Base-by-base conservation (phyloP, 2,329 filamentous ascomycete species). In the Nemania sp. region DNA sequence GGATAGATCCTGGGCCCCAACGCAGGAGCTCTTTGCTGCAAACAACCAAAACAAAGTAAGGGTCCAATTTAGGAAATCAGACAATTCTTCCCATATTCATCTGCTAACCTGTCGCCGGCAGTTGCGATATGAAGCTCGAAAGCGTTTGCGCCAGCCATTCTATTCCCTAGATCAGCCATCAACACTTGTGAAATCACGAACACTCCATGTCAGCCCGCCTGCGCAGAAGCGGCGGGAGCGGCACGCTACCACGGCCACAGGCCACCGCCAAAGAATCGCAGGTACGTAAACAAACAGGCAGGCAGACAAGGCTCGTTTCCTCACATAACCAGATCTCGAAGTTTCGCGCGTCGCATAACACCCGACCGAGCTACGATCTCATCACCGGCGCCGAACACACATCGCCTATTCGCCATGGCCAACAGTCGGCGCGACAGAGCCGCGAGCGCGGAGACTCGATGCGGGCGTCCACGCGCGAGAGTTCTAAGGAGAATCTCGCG, bases 401-500 rank as follows among this genome's bases (percentile, higher is more conserved):
- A 4, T 64, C 68, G 8, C 62, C 67, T 5, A 66, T 56, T 24
- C 60, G 57, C 3, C 55, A 67, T 64, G 65, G 40, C 36, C 56
- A 75, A 36, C 71, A 75, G 0, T 56, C 68, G 0, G 78, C 77
- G 4, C 71, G 75, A 30, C 76, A 76, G 37, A 75, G 73, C 60
- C 67, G 67, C 22, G 62, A 55, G 14, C 71, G 71, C 24, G 73
- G 52, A 56, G 47, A 67, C 42, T 77, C 75, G 9, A 66, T 72
- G 57, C 75, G 73, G 19, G 74, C 75, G 39, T 72, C 73, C n/a
- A 83, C 81, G 40, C 76, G 75, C 59, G 81, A 84, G 52, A 83
- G 80, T 66, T 81, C 73, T 57, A 84, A 82, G 65, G 83, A 82
- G 65, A 85, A 84, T 65, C 74, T 80, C 61, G 78, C 80, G 26